These are phyloP conservation scores for Trifolium pratense DNA, from an alignment of 306 rosid species.

Conservation along the genomic window DNA sequence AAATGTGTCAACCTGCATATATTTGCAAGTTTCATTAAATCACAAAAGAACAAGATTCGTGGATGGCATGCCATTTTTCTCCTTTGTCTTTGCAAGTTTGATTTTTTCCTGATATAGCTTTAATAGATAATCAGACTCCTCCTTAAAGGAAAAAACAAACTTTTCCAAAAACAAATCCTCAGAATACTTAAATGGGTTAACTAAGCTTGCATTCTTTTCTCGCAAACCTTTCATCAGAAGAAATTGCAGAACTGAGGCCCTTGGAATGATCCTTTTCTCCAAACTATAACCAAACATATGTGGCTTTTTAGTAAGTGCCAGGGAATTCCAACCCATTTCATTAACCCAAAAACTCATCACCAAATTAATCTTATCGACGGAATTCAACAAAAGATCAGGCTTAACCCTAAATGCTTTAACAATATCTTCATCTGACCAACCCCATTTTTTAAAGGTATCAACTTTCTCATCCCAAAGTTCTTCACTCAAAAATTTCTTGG, in stretches of 20 bases:
- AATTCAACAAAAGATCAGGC: no score
- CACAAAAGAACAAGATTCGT: no score
- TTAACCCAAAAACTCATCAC: no score
- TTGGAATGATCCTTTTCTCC: conserved; percentile 50
- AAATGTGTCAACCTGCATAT: no score
- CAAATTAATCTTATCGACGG: no score
- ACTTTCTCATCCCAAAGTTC: conserved; percentile 52
- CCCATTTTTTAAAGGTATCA: conserved; percentile 54
- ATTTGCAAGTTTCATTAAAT: no score
- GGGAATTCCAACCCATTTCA: no score
- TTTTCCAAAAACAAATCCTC: background rate
- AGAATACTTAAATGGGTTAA: background rate
- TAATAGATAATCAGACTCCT: background rate
- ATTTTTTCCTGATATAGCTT: background rate
- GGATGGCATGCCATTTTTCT: background rate
- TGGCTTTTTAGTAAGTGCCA: background rate
- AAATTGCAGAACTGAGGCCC: conserved; percentile 44
- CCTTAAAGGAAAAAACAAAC: background rate
- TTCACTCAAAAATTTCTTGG: conserved; percentile 26
- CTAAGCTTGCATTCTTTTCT: conserved; percentile 12
- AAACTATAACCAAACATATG: conserved; percentile 35
- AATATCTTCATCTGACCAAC: conserved; percentile 56
- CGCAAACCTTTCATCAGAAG: conserved; percentile 49
- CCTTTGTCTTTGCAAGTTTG: background rate
- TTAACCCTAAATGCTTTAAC: conserved; percentile 38